Evolutionary conservation across 108 stramenopile species (phyloP), one percentile per base, ranked within the genome.

Genomic region (Bacterosira constricta): DNA sequence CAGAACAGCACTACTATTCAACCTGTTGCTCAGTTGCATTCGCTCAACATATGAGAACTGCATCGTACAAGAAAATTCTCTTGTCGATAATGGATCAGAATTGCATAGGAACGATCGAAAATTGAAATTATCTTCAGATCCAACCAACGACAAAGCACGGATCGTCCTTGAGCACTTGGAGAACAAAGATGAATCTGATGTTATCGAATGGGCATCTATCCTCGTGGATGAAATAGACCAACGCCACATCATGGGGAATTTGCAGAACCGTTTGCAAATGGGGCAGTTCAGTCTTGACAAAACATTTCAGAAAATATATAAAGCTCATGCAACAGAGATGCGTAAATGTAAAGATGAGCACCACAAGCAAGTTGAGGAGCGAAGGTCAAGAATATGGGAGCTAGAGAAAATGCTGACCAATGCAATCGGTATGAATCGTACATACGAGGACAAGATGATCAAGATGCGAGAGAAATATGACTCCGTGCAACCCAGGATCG

Each of bases 201-300:
- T 39, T 29, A 73, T 80, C 26, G 67, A 80, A 6, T 80, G 79
- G 79, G 30, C 32, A 45, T 69, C 72, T 17, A 31, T 62, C 8
- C 46, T 80, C 4, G 18, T 37, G 2, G 26, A 73, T 39, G 79
- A 73, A 20, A 63, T 53, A 39, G 71, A 73, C 66, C 79, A 55
- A 63, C 51, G 67, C 17, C 72, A 69, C 23, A 55, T 80, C 20
- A 23, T 80, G 3, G 66, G 67, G 1, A 80, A 73, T 63, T 47
- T 80, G 18, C 72, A 73, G 58, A 80, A 80, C 41, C 44, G 79
- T 7, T 61, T 73, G 36, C 72, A 73, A 27, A 58, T 80, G 66
- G 79, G 72, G n/a, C 67, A 73, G 47, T 73, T 73, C 54, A 73
- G 72, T 38, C 66, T 80, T 12, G 49, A 58, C 41, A 80, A 73